These are phyloP conservation scores for Trichoderma asperelloides DNA, from an alignment of 495 filamentous ascomycete genomes.

Conservation along the genomic window DNA sequence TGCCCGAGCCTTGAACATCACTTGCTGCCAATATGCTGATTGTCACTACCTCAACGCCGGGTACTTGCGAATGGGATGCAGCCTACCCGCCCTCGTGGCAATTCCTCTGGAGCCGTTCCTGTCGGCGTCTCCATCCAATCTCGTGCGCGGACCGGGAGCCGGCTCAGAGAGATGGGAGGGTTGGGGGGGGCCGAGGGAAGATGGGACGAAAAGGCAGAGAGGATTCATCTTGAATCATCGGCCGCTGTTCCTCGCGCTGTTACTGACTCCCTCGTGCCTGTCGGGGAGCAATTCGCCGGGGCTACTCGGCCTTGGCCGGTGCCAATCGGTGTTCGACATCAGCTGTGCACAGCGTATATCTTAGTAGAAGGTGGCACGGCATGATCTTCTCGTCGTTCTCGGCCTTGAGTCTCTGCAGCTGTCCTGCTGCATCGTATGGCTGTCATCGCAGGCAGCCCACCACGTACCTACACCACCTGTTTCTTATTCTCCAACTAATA, in stretches of 20 bases:
- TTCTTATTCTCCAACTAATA: too few species aligned
- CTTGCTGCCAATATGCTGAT: neutral
- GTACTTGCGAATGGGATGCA: neutral
- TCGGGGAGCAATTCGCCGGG: neutral
- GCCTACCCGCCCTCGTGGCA: neutral
- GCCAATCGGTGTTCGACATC: too few species aligned
- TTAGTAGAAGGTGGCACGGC: too few species aligned
- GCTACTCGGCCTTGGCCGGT: neutral
- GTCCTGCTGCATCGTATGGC: too few species aligned
- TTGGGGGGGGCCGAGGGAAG: neutral
- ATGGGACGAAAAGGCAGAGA: neutral
- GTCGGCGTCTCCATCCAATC: constrained; percentile 6
- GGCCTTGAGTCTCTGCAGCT: too few species aligned
- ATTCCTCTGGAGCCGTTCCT: neutral
- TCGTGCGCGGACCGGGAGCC: constrained; percentile 1
- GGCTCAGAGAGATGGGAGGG: neutral
- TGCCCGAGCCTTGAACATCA: too few species aligned
- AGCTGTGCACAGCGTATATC: too few species aligned
- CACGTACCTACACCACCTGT: too few species aligned
- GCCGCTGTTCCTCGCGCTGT: neutral
- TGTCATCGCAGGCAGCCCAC: too few species aligned
- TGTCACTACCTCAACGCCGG: neutral
- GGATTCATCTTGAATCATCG: neutral
- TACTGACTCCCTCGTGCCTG: too few species aligned
- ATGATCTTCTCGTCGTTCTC: too few species aligned